Base-by-base conservation (phyloP, 1,139 yeast genomes). In the Pichia cactophila region DNA sequence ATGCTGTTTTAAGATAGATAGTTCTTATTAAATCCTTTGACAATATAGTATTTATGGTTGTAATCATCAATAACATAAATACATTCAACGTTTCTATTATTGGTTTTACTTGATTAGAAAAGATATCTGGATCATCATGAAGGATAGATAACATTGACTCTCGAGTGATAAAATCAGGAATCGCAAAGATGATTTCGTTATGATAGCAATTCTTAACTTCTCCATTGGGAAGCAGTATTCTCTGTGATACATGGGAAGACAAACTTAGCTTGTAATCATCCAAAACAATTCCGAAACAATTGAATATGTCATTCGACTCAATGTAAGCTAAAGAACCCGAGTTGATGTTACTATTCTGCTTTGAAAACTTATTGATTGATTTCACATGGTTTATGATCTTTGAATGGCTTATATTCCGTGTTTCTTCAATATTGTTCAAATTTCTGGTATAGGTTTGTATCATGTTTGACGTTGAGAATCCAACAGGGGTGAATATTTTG, bases 201-300 rank as follows among this genome's bases (percentile, higher is more conserved):
- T 45, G 50, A 29, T 43, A 29, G 11, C 58, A 52, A 20, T 42
- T 26, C 3, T n/a, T 29, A 2, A 53, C 41, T n/a, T 29, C 23
- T 5, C 60, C 59, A 36, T 56, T 50, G 2, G 57, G 49, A 26
- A 51, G 44, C 8, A 60, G 38, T 5, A 61, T 56, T 11, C 43
- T 38, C 9, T 33, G 44, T 11, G 16, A 26, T 12, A 44, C 26
- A n/a, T 42, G 31, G 14, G 39, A 42, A 0, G 48, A 37, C 14
- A 61, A 49, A 33, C 46, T 49, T 29, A 46, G 46, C 7, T 46
- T 44, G 11, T 48, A 44, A 28, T 56, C 54, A 16, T 49, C 44
- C 4, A 56, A 31, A 1, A 56, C 52, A 10, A 57, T 46, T 3
- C 58, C 60, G 31, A 52, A 46, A 17, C 29, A 41, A 35, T 49